Evolutionary conservation across 83 land plant genomes (phyloP), one percentile per base, ranked within the genome.

Genomic region (Diphasiastrum complanatum): DNA sequence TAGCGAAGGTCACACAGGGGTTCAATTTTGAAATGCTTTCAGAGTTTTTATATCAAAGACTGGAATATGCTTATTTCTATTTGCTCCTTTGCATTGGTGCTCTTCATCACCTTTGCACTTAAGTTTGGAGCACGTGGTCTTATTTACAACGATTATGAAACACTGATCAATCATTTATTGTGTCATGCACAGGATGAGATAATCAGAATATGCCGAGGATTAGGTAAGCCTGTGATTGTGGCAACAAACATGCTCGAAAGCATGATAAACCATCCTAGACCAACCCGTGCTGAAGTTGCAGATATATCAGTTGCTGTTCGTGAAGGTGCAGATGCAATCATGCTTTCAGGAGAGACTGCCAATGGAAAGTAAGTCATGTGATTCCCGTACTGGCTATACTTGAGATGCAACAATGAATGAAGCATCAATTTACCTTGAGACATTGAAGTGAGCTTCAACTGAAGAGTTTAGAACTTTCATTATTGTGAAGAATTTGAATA

Each of bases 271-370:
- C 99, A 89, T 61, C 99, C 99, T 35, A 93, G 92, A 19, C 99
- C 99, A 33, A 93, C 99, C 10, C 73, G 99, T 32, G 99, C 99
- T 20, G 99, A 93, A 63, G 99, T 92, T 27, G 88, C 98, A 34
- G 98, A 92, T 60, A 92, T 92, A 63, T 91, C 98, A 5, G 88
- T 92, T 68, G 96, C 99, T 30, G 99, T 89, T 20, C 77, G 86
- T 31, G 92, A 93, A 82, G 99, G 99, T 59, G 81, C 99, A 55
- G 99, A 93, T 84, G 99, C 90, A 25, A 64, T 93, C 30, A 93
- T 93, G 99, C 92, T 93, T 28, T 93, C 98, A 41, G 98, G 98
- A 45, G 98, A 93, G 79, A 93, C 98, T 63, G 96, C 98, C 18
- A 92, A 93, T 74, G 99, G 97, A 57, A 93, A 86, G 99, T 92